Conservation (phyloP, 345 rosid genomes). For the Acer yangbiense region DNA sequence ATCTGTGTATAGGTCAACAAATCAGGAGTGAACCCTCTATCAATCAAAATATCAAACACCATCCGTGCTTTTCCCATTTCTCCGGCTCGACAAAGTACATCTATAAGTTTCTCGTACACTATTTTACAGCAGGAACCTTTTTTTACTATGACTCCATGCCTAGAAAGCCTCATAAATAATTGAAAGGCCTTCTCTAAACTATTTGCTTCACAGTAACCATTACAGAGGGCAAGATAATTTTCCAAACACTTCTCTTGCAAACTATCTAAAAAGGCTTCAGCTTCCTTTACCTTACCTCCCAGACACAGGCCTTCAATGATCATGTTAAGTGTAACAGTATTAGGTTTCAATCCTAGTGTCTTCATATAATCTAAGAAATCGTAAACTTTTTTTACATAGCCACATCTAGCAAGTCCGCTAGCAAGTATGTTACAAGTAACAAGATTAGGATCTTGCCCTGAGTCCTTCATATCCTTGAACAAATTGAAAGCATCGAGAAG, state of each 20-base stretch:
- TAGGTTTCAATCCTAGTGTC: constrained; percentile 49
- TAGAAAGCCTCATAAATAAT: constrained; percentile 35
- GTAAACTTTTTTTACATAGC: constrained; percentile 37
- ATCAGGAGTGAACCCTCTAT: constrained; percentile 48
- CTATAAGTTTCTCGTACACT: constrained; percentile 54
- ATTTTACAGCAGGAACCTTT: constrained; percentile 38
- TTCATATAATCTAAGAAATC: constrained; percentile 40
- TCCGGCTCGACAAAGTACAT: constrained; percentile 42
- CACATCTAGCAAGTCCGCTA: constrained; percentile 54
- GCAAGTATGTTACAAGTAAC: constrained; percentile 56
- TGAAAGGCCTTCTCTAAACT: constrained; percentile 43
- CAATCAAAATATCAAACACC: constrained; percentile 39
- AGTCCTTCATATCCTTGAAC: constrained; percentile 52
- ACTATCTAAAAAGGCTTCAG: constrained; percentile 49
- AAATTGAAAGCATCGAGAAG: constrained; percentile 48
- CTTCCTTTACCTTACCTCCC: constrained; percentile 61
- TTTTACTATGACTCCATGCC: constrained; percentile 32
- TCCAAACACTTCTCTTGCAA: constrained; percentile 44
- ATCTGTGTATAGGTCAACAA: constrained; percentile 58
- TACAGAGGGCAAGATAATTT: constrained; percentile 52
- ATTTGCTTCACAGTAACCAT: constrained; percentile 59
- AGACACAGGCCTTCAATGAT: constrained; percentile 71
- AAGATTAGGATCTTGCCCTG: constrained; percentile 51
- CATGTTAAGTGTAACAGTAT: constrained; percentile 45
- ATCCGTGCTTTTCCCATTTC: constrained; percentile 41